phyloP scores from a whole-genome alignment of 768 basidiomycete genomes.

The Leccinum broughii region DNA sequence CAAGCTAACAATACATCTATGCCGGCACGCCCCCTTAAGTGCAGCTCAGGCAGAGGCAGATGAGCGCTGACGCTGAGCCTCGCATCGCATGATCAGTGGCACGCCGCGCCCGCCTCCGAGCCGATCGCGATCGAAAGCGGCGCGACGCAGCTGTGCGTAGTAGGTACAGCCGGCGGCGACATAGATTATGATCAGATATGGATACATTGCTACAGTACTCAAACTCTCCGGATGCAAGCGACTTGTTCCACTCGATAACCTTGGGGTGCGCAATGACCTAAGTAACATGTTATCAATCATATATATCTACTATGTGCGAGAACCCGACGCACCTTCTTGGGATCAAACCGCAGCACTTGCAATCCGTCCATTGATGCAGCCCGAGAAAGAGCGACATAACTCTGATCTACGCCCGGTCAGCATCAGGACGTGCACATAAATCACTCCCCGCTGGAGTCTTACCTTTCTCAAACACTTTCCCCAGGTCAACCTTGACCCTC shows the following conservation, averaged over 20 bases:
- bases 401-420: conserved; percentile 38
- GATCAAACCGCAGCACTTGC: conserved; percentile 54
- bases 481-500: conserved; percentile 63
- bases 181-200: too few relatives aligned
- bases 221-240: conserved; percentile 9
- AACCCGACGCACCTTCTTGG: conserved; percentile 43
- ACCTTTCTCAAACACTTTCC: conserved; percentile 64
- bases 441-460: background rate
- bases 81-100: too few relatives aligned
- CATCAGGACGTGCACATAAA: background rate
- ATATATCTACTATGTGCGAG: too few relatives aligned
- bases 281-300: conserved; percentile 11
- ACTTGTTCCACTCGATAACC: conserved; percentile 45
- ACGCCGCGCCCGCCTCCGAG: too few relatives aligned
- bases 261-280: conserved; percentile 44
- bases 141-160: too few relatives aligned
- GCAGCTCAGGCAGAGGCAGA: too few relatives aligned
- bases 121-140: too few relatives aligned
- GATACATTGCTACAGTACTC: too few relatives aligned
- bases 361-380: conserved; percentile 54
- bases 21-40: too few relatives aligned
- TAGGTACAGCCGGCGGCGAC: too few relatives aligned
- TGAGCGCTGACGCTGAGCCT: too few relatives aligned
- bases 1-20: too few relatives aligned
- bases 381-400: conserved; percentile 51